phyloP scores from a whole-genome alignment of 73 alveolate genomes.

The Paramecium primaurelia region DNA sequence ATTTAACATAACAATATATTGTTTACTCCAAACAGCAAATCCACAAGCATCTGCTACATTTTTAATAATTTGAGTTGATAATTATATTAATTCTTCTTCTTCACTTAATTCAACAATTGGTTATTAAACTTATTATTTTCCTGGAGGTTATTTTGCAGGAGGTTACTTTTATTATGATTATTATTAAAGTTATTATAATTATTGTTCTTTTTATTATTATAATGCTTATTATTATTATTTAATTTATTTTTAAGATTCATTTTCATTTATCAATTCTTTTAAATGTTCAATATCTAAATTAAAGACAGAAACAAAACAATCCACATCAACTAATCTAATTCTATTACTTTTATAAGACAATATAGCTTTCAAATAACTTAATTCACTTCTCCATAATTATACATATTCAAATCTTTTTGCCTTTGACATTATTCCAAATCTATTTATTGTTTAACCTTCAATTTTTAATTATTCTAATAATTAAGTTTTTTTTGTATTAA shows the following conservation, averaged over 20 bases:
- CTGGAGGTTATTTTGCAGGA: not conserved
- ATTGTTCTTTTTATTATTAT: not conserved
- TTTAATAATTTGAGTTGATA: not conserved
- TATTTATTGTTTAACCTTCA: not conserved
- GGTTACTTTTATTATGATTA: not conserved
- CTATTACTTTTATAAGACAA: not conserved
- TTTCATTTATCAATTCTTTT: slow-evolving; percentile 3
- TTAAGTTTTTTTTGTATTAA: not conserved
- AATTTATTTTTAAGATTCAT: not conserved
- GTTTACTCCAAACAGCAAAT: not conserved
- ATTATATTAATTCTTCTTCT: not conserved
- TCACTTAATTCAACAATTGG: slow-evolving; percentile 10
- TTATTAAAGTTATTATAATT: not conserved
- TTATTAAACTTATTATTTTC: not conserved
- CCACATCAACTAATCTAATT: not conserved
- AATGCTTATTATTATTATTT: not conserved
- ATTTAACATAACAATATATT: slow-evolving; percentile 1
- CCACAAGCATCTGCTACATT: slow-evolving; percentile 24
- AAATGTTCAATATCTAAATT: slow-evolving; percentile 34
- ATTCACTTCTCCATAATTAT: slow-evolving; percentile 36
- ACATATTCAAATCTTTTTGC: not conserved
- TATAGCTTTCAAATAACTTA: not conserved
- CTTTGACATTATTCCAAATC: not conserved
- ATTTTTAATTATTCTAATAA: not conserved
- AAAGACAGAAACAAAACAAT: not conserved